Percentiles rank a stretch among this genome's conserved stretches.
These are phyloP conservation scores for Evansstolkia leycettana DNA, from an alignment of 495 filamentous ascomycete species.

Conservation along the genomic window DNA sequence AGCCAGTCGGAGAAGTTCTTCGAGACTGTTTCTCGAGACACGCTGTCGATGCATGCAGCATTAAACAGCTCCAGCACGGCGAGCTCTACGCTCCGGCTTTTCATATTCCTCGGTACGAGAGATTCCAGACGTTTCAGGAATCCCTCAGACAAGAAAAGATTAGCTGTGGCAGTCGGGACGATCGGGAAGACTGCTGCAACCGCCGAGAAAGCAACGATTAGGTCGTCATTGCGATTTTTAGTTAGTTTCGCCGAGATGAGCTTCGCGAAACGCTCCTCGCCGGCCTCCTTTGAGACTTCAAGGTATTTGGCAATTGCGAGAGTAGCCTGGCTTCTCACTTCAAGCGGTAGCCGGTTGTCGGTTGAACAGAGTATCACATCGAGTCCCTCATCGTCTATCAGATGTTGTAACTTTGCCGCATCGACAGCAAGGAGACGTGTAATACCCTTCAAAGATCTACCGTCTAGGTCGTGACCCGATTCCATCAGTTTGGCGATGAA, in stretches of 20 bases:
- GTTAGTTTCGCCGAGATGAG: conserved; percentile 49
- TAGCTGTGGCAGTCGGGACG: conserved; percentile 52
- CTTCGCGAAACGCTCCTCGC: conserved; percentile 48
- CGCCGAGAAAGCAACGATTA: conserved; percentile 75
- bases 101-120: conserved; percentile 59
- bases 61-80: conserved; percentile 79
- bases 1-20: conserved; percentile 78
- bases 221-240: conserved; percentile 42
- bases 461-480: conserved; percentile 45
- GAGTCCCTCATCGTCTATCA: conserved; percentile 67
- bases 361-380: conserved; percentile 68
- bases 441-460: conserved; percentile 48
- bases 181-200: conserved; percentile 80
- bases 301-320: conserved; percentile 70
- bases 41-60: conserved; percentile 71
- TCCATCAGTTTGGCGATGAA: conserved; percentile 54
- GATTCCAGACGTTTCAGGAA: conserved; percentile 61
- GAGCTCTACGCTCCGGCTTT: conserved; percentile 65
- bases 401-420: conserved; percentile 42
- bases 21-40: conserved; percentile 65
- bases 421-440: conserved; percentile 50
- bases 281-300: conserved; percentile 56
- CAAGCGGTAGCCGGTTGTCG: conserved; percentile 58
- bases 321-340: conserved; percentile 60
- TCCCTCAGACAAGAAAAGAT: conserved; percentile 72